Evolutionary conservation across 371 early-diverging fungal genomes (phyloP).

Genomic region (Mortierella polycephala): DNA sequence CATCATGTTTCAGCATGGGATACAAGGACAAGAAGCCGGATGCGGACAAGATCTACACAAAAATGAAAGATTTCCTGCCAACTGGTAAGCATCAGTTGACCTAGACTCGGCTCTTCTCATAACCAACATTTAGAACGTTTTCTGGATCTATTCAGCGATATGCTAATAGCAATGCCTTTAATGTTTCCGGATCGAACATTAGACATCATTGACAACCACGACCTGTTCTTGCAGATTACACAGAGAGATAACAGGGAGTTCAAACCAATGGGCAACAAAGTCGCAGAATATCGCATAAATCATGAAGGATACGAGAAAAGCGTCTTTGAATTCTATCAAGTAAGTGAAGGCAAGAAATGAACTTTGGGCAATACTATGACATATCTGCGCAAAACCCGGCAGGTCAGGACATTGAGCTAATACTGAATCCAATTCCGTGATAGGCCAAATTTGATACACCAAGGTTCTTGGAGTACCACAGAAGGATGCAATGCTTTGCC

Average conservation of each 20-base stretch:
- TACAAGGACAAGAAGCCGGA: constrained; percentile 62
- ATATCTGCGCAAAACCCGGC: no score
- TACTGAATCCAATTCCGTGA: background rate
- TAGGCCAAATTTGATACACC: constrained; percentile 69
- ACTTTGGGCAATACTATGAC: no score
- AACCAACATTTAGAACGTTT: no score
- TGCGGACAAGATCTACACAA: constrained; percentile 60
- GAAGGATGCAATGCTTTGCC: constrained; percentile 79
- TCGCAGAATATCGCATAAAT: constrained; percentile 69
- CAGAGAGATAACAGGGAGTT: constrained; percentile 68
- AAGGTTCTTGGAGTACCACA: constrained; percentile 80
- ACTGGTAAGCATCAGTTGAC: constrained; percentile 42
- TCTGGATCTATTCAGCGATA: no score
- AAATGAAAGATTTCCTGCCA: constrained; percentile 60
- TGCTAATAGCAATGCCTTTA: no score
- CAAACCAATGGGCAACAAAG: constrained; percentile 76
- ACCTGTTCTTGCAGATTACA: constrained; percentile 71
- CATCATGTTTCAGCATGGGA: constrained; percentile 70
- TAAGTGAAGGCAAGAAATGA: constrained; percentile 27
- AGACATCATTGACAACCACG: constrained; percentile 66
- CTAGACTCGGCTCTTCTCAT: background rate
- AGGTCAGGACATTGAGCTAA: background rate
- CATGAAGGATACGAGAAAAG: constrained; percentile 55
- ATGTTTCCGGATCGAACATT: background rate
- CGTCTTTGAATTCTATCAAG: constrained; percentile 82